Percentiles rank a stretch among this genome's conserved stretches.
Conservation (phyloP, 78 protist genomes). For the Planoprotostelium fungivorum region DNA sequence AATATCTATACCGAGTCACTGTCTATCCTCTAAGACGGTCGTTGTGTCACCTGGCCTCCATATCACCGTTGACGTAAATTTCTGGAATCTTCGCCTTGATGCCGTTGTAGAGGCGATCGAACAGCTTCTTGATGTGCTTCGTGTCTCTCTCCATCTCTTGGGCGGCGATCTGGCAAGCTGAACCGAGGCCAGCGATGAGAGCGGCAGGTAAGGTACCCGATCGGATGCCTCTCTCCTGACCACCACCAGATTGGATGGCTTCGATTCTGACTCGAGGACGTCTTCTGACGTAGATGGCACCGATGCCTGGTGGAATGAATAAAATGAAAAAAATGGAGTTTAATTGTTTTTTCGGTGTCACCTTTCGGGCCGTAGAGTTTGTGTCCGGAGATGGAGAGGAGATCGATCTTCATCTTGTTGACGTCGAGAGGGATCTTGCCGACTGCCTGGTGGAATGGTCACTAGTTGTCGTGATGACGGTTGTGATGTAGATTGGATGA, state of each 20-base stretch:
- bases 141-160: conserved; percentile 84
- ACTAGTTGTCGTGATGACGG: too few species aligned
- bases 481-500: too few species aligned
- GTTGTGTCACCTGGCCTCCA: conserved; percentile 2
- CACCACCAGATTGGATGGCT: conserved; percentile 91
- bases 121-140: conserved; percentile 55
- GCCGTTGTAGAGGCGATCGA: conserved; percentile 57
- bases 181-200: conserved; percentile 89
- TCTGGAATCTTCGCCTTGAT: conserved; percentile 36
- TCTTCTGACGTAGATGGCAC: conserved; percentile 95
- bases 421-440: conserved; percentile 98
- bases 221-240: conserved; percentile 96
- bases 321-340: neutral
- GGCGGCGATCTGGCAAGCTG: conserved; percentile 78
- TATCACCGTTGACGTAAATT: conserved; percentile 59
- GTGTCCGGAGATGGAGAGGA: conserved; percentile 93
- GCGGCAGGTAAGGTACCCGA: conserved; percentile 94
- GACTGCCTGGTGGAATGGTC: too few species aligned
- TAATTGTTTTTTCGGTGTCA: neutral
- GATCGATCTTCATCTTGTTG: conserved; percentile 77
- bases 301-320: conserved; percentile 74
- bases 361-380: conserved; percentile 94
- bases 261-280: conserved; percentile 89
- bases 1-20: conserved; percentile 26
- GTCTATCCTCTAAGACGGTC: conserved; percentile 1